Evolutionary conservation across 345 rosid genomes (phyloP), one percentile per base, ranked within the genome.

Genomic region (Camelina neglecta): DNA sequence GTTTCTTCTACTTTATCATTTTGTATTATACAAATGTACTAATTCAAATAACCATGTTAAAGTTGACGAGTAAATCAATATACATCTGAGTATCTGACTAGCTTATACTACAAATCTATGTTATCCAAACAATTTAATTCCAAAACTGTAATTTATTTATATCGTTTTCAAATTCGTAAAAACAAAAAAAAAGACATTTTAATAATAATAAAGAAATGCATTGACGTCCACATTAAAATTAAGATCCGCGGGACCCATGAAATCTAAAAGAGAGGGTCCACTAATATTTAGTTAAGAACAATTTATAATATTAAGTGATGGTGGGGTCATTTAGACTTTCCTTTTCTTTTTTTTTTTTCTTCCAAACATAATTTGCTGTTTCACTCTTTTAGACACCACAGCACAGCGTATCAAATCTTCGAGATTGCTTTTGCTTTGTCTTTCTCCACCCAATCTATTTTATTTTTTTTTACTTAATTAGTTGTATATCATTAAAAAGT

Each of bases 191-290:
- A 36, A 72, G 18, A 18, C 18, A 18, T 18, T 18, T 18, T 67
- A 67, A 67, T 49, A 7, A 5, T 11, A 44, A 44, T 4, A 38
- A 35, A 35, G 38, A 35, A 35, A 4, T 54, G 65, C 54, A 73
- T 67, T 72, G 81, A 39, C 74, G 73, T 67, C 73, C 60, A 24
- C 65, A 47, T 39, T 66, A 74, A 83, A 75, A 57, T 63, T 73
- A 44, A 44, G 77, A 89, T 89, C 71, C 79, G 80, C 77, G 79
- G 86, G 89, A 73, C 87, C 89, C 80, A 72, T 26, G 73, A 86
- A 73, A 90, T 88, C 95, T 81, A 57, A 38, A 24, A 13, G 56
- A 20, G 88, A 6, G 87, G 86, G 49, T 84, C 89, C 64, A 44
- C 51, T 44, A 64, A 73, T 65, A 71, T 77, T 71, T 77, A 47